A percentile compares a stretch with the other conserved stretches of the same genome.
Conservation (phyloP, 495 filamentous ascomycete genomes). For the Lasiosphaeria miniovina region DNA sequence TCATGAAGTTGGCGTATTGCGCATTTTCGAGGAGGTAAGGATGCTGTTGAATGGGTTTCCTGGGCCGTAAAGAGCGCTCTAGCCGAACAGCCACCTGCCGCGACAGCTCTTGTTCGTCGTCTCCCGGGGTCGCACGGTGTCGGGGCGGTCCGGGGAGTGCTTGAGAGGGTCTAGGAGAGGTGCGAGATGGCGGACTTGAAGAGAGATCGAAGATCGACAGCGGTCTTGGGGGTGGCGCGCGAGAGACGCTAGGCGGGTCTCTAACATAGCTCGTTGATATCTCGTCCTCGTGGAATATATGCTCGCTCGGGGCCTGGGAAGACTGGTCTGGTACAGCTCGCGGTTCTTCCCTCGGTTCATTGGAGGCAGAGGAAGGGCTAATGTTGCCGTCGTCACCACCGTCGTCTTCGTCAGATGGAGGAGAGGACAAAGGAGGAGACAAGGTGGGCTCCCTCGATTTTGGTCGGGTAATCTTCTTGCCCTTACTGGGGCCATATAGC, state of each 20-base stretch:
- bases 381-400: not conserved
- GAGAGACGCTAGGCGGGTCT: conserved; percentile 3
- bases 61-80: conserved; percentile 55
- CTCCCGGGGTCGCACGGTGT: not conserved
- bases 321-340: not conserved
- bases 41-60: conserved; percentile 73
- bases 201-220: conserved; percentile 12
- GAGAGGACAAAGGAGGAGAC: not conserved
- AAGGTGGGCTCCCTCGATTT: not conserved
- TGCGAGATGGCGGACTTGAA: not conserved
- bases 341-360: not conserved
- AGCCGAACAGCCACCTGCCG: conserved; percentile 22
- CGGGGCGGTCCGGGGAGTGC: not conserved
- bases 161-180: not conserved
- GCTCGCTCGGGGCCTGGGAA: not conserved
- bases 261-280: conserved; percentile 18
- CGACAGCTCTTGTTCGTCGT: conserved; percentile 18
- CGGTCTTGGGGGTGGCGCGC: conserved; percentile 2
- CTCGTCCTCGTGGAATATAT: conserved; percentile 12
- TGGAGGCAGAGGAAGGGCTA: not conserved
- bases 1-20: conserved; percentile 60
- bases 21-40: conserved; percentile 68
- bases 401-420: not conserved
- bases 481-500: not conserved
- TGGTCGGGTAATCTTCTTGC: conserved; percentile 1